Evolutionary conservation across 371 early-diverging fungal species (phyloP), one percentile per base, ranked within the genome.

Genomic region (Rhizopus delemar): DNA sequence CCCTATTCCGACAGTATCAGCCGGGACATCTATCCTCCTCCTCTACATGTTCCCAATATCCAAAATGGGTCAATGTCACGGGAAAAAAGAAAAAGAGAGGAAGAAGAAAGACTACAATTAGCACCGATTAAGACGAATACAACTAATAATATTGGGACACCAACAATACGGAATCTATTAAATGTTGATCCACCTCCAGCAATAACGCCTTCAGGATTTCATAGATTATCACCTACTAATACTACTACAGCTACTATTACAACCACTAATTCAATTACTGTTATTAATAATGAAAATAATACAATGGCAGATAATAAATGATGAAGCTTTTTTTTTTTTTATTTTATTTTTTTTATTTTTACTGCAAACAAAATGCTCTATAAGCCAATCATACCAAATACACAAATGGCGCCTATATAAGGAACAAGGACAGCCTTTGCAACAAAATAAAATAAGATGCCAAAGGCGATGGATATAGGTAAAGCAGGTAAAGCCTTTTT

Each of bases 381-480:
- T 45, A 80, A 49, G 32, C 75, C 77, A 50, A 80, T 73, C 77
- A 77, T 75, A 35, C 72, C 80, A 57, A 80, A 71, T 33, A 72
- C 77, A 52, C 75, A 73, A 16, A 80, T 48, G n/a, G 68, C 65
- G 15, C 68, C 75, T 11, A 85, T 56, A 60, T 80, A 89, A 3
- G 89, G 89, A 11, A 87, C 86, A 2, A 89, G 65, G 8, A 86
- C 80, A 32, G 77, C 70, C 38, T 78, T 80, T 6, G 85, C 78
- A 3, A 82, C 86, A 72, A 92, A 90, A 65, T 89, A 94, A 63
- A 90, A 91, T 36, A 93, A 54, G 46, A 94, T 83, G 15, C 94
- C 94, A 75, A 94, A 90, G 16, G 90, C 89, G 65, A 94, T 94
- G 8, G 89, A 89, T 28, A 94, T 92, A 0, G 94, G 94, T 31